These are phyloP conservation scores for Acrodontium crateriforme DNA, from an alignment of 2,329 filamentous ascomycete genomes.

Conservation along the genomic window DNA sequence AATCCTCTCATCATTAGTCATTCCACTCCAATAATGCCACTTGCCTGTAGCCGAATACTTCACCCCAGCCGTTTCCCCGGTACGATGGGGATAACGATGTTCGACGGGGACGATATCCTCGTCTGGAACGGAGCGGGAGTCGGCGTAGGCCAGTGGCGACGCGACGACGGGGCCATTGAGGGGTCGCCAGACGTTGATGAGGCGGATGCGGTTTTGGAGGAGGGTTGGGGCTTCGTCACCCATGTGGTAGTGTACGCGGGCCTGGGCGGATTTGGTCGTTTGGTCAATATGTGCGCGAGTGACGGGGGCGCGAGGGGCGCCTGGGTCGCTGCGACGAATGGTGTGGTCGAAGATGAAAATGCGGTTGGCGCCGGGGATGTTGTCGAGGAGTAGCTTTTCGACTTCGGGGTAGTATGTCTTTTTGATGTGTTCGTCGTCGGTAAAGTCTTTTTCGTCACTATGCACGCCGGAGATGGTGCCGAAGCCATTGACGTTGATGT, in stretches of 20 bases:
- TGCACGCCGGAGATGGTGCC: conserved; percentile 45
- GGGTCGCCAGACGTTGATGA: conserved; percentile 76
- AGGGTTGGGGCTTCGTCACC: conserved; percentile 52
- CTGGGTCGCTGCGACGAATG: conserved; percentile 51
- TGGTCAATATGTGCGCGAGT: conserved; percentile 71
- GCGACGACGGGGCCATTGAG: conserved; percentile 44
- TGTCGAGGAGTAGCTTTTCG: conserved; percentile 52
- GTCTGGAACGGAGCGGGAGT: conserved; percentile 40
- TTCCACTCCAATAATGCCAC: conserved; percentile 72
- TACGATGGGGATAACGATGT: conserved; percentile 57
- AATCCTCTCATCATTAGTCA: conserved; percentile 47
- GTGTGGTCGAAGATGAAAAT: conserved; percentile 81
- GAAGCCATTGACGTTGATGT: conserved; percentile 64
- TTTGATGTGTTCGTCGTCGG: conserved; percentile 54
- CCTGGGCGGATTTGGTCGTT: conserved; percentile 49
- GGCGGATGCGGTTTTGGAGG: conserved; percentile 56
- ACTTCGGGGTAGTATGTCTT: conserved; percentile 74
- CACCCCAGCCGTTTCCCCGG: conserved; percentile 62
- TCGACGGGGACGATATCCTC: conserved; percentile 58
- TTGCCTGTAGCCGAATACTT: conserved; percentile 45
- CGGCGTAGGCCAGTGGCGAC: conserved; percentile 44
- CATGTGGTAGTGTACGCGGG: conserved; percentile 56
- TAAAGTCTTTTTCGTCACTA: conserved; percentile 45
- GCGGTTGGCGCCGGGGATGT: conserved; percentile 51
- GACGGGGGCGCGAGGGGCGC: conserved; percentile 54